These are phyloP conservation scores for Balansia obtecta DNA, from an alignment of 2,329 filamentous ascomycete species.

Conservation along the genomic window DNA sequence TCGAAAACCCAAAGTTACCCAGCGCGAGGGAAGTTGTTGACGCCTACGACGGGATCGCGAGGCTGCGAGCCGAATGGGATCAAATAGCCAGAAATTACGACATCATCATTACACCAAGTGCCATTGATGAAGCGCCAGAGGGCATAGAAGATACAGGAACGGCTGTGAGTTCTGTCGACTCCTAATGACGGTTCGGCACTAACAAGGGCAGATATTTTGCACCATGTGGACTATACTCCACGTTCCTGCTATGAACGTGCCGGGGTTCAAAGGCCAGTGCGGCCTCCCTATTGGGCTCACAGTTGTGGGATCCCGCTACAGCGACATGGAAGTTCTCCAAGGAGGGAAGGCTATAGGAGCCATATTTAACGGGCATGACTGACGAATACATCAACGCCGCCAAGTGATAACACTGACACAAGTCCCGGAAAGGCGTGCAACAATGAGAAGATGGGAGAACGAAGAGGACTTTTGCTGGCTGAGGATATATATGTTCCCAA, in stretches of 20 bases:
- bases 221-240: constrained; percentile 32
- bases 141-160: constrained; percentile 41
- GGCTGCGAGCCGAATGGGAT: constrained; percentile 42
- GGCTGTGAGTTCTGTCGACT: constrained; percentile 24
- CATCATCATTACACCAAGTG: constrained; percentile 46
- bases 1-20: constrained; percentile 33
- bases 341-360: constrained; percentile 26
- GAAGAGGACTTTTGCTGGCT: too few relatives aligned
- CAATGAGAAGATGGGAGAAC: too few relatives aligned
- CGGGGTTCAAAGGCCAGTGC: constrained; percentile 42
- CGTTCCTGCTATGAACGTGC: constrained; percentile 50
- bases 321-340: constrained; percentile 30
- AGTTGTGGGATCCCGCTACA: constrained; percentile 34
- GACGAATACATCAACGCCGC: background rate
- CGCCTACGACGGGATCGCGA: constrained; percentile 40
- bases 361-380: constrained; percentile 14
- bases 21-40: constrained; percentile 35
- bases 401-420: too few relatives aligned
- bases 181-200: background rate
- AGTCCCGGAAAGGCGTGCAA: too few relatives aligned
- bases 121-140: constrained; percentile 44
- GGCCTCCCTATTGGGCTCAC: constrained; percentile 47
- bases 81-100: constrained; percentile 36
- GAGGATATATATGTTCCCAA: too few relatives aligned
- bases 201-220: constrained; percentile 6